A percentile compares a stretch with the other conserved stretches of the same genome.
phyloP scores from a whole-genome alignment of 2,329 filamentous ascomycete species.

The Zarea fungicola region DNA sequence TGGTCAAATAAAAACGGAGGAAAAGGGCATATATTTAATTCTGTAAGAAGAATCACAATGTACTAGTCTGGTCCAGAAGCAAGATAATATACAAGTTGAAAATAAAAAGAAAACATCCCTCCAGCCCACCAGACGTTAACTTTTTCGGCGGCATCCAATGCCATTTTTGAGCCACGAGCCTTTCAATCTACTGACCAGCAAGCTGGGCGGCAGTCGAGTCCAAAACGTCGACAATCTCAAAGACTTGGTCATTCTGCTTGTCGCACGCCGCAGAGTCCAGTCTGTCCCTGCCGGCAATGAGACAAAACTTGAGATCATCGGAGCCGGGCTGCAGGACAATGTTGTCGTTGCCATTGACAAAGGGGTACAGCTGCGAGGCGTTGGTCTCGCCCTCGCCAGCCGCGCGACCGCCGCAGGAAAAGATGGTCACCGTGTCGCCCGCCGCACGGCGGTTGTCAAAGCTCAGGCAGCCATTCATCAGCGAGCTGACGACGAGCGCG shows the following conservation, averaged over 20 bases:
- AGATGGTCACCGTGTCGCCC: conserved; percentile 44
- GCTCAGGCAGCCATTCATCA: conserved; percentile 48
- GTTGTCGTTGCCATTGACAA: conserved; percentile 32
- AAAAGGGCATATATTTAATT: no score
- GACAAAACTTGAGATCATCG: conserved; percentile 36
- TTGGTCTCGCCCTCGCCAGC: conserved; percentile 44
- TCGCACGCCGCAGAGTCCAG: conserved; percentile 19
- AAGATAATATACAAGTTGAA: no score
- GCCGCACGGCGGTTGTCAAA: conserved; percentile 39
- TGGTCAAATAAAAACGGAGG: no score
- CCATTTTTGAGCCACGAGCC: background rate
- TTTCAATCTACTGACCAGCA: background rate
- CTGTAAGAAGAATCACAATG: no score
- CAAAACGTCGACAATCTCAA: conserved; percentile 7
- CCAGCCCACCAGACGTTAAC: no score
- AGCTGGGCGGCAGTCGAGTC: conserved; percentile 2
- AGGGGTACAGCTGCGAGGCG: conserved; percentile 45
- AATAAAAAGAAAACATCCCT: no score
- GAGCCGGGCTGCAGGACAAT: conserved; percentile 42
- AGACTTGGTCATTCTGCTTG: conserved; percentile 7
- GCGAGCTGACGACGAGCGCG: conserved; percentile 42
- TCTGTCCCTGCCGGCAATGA: conserved; percentile 33
- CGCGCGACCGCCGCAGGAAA: conserved; percentile 48
- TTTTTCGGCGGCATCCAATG: no score
- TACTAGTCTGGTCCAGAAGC: no score